A percentile compares a stretch with the other conserved stretches of the same genome.
These are phyloP conservation scores for Russula sp. DNA, from an alignment of 768 basidiomycete genomes.

Conservation along the genomic window DNA sequence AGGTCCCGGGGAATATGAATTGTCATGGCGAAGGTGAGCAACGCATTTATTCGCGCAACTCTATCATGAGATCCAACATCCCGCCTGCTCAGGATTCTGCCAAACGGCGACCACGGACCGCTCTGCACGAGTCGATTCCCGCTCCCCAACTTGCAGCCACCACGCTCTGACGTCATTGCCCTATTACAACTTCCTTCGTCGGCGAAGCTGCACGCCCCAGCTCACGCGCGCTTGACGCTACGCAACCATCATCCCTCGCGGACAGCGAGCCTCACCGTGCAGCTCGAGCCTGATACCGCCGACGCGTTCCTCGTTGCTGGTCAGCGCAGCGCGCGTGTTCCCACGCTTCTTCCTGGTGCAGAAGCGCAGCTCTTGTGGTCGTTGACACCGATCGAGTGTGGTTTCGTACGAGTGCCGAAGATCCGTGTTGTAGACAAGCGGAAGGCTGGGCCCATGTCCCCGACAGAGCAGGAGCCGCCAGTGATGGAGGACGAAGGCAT, in stretches of 20 bases:
- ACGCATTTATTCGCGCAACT: constrained; percentile 3
- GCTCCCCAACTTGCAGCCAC: constrained; percentile 59
- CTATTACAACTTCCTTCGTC: constrained; percentile 56
- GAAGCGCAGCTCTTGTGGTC: constrained; percentile 65
- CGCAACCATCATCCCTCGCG: constrained; percentile 61
- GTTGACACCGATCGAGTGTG: constrained; percentile 70
- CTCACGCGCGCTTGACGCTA: constrained; percentile 49
- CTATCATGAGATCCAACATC: constrained; percentile 1
- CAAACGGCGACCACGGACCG: constrained; percentile 40
- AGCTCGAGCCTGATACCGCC: constrained; percentile 59
- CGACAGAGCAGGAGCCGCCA: constrained; percentile 28
- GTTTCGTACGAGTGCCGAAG: constrained; percentile 53
- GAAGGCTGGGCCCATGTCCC: neutral
- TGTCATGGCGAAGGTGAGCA: constrained; percentile 60
- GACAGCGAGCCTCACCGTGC: constrained; percentile 63
- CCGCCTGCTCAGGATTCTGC: constrained; percentile 38
- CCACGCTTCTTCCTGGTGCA: constrained; percentile 65
- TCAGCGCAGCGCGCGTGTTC: constrained; percentile 55
- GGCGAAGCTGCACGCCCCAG: constrained; percentile 57
- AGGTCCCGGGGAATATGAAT: constrained; percentile 52
- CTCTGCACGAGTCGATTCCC: constrained; percentile 44
- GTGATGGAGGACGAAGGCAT: constrained; percentile 56
- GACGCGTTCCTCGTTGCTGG: constrained; percentile 85
- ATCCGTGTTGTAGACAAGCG: constrained; percentile 56
- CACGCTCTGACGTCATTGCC: constrained; percentile 58